Percentiles rank a stretch among this genome's conserved stretches.
phyloP scores from a whole-genome alignment of 768 basidiomycete species.

The Pleurotus cornucopiae region DNA sequence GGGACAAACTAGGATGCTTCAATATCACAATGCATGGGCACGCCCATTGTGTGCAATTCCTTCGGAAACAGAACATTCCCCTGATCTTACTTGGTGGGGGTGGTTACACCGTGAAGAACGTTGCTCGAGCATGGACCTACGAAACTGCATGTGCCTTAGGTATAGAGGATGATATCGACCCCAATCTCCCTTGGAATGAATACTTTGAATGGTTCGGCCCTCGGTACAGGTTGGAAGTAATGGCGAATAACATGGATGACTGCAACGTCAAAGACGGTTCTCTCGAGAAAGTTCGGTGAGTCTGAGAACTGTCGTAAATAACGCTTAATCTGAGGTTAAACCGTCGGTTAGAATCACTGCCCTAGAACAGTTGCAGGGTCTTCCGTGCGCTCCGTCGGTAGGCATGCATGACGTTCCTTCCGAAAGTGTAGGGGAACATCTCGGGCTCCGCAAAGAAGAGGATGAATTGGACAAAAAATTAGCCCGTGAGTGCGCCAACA shows the following conservation, averaged over 20 bases:
- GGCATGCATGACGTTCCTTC: constrained; percentile 80
- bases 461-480: constrained; percentile 67
- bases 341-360: constrained; percentile 26
- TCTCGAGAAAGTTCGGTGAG: constrained; percentile 74
- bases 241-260: constrained; percentile 92
- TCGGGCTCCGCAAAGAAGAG: constrained; percentile 51
- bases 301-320: constrained; percentile 7
- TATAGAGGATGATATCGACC: constrained; percentile 71
- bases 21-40: constrained; percentile 98
- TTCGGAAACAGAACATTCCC: constrained; percentile 94
- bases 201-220: constrained; percentile 99
- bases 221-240: constrained; percentile 87
- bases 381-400: constrained; percentile 73
- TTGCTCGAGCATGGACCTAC: constrained; percentile 95
- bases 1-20: constrained; percentile 93
- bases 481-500: constrained; percentile 50
- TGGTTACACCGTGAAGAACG: constrained; percentile 98
- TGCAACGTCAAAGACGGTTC: constrained; percentile 79
- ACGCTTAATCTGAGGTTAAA: neutral
- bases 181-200: constrained; percentile 78
- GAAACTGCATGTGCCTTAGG: constrained; percentile 97
- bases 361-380: constrained; percentile 39
- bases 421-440: constrained; percentile 59
- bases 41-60: constrained; percentile 95
- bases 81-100: constrained; percentile 94